Evolutionary conservation across 192 early-diverging fungal species (phyloP).

Genomic region (Tieghemiomyces parasiticus): DNA sequence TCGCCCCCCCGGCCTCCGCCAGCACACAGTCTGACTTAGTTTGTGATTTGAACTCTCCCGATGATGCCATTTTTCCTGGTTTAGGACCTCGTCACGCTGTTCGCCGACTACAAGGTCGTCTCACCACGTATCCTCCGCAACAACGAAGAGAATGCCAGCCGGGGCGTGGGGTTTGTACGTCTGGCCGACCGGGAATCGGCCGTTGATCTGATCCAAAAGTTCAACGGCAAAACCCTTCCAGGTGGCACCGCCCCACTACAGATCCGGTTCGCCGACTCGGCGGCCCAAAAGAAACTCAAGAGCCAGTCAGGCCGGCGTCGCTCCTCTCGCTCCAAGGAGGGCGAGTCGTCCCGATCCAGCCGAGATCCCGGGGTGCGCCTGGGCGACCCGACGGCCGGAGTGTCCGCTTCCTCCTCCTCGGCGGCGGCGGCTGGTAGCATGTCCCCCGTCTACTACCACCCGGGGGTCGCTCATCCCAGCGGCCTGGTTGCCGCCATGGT

Average conservation of each 20-base stretch:
- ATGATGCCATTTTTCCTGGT: no score
- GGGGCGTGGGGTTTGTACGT: slow-evolving; percentile 70
- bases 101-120: slow-evolving; percentile 45
- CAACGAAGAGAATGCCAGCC: slow-evolving; percentile 37
- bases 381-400: no score
- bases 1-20: no score
- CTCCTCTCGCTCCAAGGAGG: neutral
- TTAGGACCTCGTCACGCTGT: slow-evolving; percentile 42
- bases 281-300: slow-evolving; percentile 66
- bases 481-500: neutral
- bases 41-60: no score
- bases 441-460: neutral
- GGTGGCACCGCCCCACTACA: slow-evolving; percentile 47
- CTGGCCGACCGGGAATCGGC: slow-evolving; percentile 59
- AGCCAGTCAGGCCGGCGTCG: slow-evolving; percentile 29
- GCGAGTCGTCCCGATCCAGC: neutral
- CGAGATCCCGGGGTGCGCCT: neutral
- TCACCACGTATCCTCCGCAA: slow-evolving; percentile 66
- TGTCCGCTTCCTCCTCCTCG: no score
- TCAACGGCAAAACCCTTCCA: slow-evolving; percentile 40
- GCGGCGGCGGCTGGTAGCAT: no score
- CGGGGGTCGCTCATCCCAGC: neutral
- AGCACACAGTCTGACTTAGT: no score
- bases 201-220: slow-evolving; percentile 42
- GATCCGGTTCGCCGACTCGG: slow-evolving; percentile 65